These are phyloP conservation scores for Paecilomyces formosus DNA, from an alignment of 2,329 filamentous ascomycete genomes.

Conservation along the genomic window DNA sequence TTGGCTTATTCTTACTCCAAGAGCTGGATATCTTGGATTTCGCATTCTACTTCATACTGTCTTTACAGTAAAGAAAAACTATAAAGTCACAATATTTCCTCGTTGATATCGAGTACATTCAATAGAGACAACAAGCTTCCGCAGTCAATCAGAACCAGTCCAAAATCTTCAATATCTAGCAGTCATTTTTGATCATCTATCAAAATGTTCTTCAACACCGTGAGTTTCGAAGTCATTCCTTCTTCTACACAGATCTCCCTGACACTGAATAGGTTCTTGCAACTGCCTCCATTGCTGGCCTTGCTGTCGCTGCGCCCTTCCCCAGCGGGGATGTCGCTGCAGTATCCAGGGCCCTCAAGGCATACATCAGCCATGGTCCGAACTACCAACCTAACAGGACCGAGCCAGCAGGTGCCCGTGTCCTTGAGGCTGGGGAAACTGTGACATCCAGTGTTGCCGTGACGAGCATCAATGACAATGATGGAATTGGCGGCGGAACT, in stretches of 20 bases:
- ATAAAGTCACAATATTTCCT: neutral
- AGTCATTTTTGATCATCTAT: neutral
- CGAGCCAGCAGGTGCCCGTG: neutral
- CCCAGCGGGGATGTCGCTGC: neutral
- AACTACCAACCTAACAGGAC: neutral
- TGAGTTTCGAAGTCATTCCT: neutral
- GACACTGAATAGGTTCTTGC: neutral
- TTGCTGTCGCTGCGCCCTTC: neutral
- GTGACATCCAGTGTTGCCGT: constrained; percentile 1
- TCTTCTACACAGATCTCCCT: neutral
- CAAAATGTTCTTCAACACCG: neutral
- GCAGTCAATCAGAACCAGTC: neutral
- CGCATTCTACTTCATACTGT: neutral
- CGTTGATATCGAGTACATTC: neutral
- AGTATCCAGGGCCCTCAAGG: neutral
- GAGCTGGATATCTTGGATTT: neutral
- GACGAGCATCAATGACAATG: constrained; percentile 2
- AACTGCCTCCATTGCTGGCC: neutral
- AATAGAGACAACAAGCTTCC: neutral
- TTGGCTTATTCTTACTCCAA: neutral
- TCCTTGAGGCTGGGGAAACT: neutral
- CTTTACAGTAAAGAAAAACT: neutral
- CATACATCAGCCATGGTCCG: neutral
- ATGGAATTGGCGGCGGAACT: constrained; percentile 5
- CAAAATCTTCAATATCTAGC: neutral